Percentiles rank a stretch among this genome's conserved stretches.
Evolutionary conservation across 1,139 yeast species (phyloP).

Genomic region (Barnettozyma hawaiiensis): DNA sequence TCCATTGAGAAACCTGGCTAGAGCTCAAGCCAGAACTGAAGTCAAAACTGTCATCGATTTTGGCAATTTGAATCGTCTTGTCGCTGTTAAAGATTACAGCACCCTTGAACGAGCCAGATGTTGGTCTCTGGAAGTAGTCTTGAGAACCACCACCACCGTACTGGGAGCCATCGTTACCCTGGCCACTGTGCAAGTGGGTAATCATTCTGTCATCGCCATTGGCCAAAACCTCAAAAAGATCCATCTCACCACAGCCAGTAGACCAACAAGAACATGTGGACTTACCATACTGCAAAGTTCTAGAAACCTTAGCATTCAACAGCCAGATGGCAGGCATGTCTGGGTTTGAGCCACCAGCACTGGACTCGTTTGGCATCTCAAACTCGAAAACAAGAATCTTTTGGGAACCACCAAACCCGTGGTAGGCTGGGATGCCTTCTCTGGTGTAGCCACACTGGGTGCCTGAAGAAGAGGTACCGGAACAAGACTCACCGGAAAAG

Average conservation of each 20-base stretch:
- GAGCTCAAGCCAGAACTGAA: slow-evolving; percentile 52
- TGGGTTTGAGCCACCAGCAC: slow-evolving; percentile 42
- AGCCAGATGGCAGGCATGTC: slow-evolving; percentile 98
- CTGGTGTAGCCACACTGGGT: slow-evolving; percentile 83
- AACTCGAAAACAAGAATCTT: slow-evolving; percentile 90
- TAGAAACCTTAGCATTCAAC: slow-evolving; percentile 88
- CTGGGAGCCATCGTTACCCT: slow-evolving; percentile 53
- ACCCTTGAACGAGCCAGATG: slow-evolving; percentile 71
- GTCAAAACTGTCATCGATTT: slow-evolving; percentile 48
- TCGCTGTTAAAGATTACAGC: slow-evolving; percentile 74
- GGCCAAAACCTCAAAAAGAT: slow-evolving; percentile 75
- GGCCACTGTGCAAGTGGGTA: slow-evolving; percentile 82
- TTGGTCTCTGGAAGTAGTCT: slow-evolving; percentile 85
- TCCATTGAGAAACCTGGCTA: slow-evolving; percentile 53
- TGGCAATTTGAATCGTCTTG: slow-evolving; percentile 49
- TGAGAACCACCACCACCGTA: slow-evolving; percentile 81
- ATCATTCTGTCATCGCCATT: slow-evolving; percentile 71
- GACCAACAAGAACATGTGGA: slow-evolving; percentile 88
- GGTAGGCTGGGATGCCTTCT: slow-evolving; percentile 81
- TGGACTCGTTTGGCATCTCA: slow-evolving; percentile 73
- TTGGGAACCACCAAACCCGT: slow-evolving; percentile 74
- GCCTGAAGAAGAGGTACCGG: slow-evolving; percentile 36
- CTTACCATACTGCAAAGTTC: slow-evolving; percentile 85
- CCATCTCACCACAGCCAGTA: slow-evolving; percentile 96
- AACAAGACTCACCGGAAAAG: slow-evolving; percentile 66